Percentiles rank a stretch among this genome's conserved stretches.
phyloP scores from a whole-genome alignment of 257 asterid genomes.

The Datura wrightii region DNA sequence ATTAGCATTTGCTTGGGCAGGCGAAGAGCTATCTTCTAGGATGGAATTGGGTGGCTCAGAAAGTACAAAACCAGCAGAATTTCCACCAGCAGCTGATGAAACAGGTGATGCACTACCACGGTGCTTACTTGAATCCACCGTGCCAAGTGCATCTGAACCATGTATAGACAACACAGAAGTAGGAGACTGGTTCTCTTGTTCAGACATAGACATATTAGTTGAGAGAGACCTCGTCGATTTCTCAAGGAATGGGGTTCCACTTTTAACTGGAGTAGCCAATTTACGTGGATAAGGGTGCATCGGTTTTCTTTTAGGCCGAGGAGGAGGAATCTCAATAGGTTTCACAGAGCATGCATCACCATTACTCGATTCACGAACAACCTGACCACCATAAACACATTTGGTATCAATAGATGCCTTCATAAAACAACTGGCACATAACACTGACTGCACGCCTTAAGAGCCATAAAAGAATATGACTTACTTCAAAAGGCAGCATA shows the following conservation, averaged over 20 bases:
- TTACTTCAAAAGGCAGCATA: conserved; percentile 57
- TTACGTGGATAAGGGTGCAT: conserved; percentile 96
- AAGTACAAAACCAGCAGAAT: conserved; percentile 28
- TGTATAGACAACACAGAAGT: conserved; percentile 70
- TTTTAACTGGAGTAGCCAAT: conserved; percentile 46
- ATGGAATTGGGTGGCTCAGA: conserved; percentile 45
- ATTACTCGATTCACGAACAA: conserved; percentile 63
- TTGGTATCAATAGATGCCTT: conserved; percentile 31
- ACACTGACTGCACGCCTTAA: conserved; percentile 48
- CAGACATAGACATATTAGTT: conserved; percentile 31
- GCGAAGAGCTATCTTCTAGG: conserved; percentile 42
- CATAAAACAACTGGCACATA: background rate
- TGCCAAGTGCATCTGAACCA: conserved; percentile 59
- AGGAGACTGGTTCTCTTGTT: conserved; percentile 71
- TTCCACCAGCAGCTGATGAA: conserved; percentile 49
- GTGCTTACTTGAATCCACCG: conserved; percentile 43
- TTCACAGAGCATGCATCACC: conserved; percentile 56
- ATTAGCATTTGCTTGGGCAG: conserved; percentile 46
- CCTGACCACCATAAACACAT: conserved; percentile 49
- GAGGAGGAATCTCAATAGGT: conserved; percentile 91
- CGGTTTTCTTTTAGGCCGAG: conserved; percentile 93
- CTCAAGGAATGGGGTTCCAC: conserved; percentile 47
- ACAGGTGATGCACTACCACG: conserved; percentile 55
- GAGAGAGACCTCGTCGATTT: conserved; percentile 42
- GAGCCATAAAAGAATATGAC: conserved; percentile 55